Evolutionary conservation across 2,329 filamentous ascomycete genomes (phyloP), one percentile per base, ranked within the genome.

Genomic region (Neofusicoccum ribis): DNA sequence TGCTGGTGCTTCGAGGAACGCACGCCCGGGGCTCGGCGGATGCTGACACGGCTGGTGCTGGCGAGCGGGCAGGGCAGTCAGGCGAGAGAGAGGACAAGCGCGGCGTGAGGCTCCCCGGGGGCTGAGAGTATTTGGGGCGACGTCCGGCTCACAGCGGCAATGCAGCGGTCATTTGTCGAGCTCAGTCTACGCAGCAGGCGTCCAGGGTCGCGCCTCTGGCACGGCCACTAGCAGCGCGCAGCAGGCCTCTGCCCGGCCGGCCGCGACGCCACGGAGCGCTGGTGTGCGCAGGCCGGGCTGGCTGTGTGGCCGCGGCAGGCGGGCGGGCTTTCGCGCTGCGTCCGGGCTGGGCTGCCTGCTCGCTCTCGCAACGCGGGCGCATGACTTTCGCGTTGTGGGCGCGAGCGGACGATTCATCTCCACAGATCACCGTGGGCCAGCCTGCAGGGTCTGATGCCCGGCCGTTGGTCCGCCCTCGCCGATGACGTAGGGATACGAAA

Each of bases 391-490:
- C 20, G 41, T 44, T 23, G 41, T 46, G 41, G 54, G 43, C 43
- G 56, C 56, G 43, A 31, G 27, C 27, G 27, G 27, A 44, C 56
- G 56, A 47, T 49, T 46, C 56, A 46, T 46, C 56, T 60, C 56
- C 56, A 60, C 56, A 60, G 56, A 60, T 60, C 43, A 60, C 31
- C 56, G 43, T 37, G 56, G 37, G 54, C 41, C 20, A 20, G 31
- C 43, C 56, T 60, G 56, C 56, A 60, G 56, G 56, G 56, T 60
- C 56, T 60, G 41, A 36, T 46, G 56, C 56, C 56, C 41, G 27
- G 52, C 23, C 52, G 52, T 58, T 58, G 52, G 56, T 60, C 56
- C 56, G 27, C 54, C 41, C 54, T 36, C 54, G 17, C 41, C 54
- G 41, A 60, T 60, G 56, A 60, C 56, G 43, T 60, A 37, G 43